Evolutionary conservation across 345 rosid genomes (phyloP).

Genomic region (Populus tremula): DNA sequence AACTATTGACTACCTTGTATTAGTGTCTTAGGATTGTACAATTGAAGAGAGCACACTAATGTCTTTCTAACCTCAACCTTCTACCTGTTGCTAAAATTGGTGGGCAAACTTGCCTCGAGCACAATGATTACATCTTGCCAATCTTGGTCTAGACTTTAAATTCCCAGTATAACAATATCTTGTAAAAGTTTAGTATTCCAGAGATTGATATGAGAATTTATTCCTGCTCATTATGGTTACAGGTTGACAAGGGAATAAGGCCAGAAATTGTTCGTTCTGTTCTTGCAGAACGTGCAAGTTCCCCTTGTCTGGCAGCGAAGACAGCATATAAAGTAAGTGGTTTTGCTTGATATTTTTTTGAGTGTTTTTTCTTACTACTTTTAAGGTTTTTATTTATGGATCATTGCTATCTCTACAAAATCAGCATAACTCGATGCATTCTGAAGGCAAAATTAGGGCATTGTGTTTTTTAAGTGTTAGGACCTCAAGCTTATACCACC

Average conservation of each 20-base stretch:
- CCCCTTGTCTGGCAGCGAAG: slow-evolving; percentile 82
- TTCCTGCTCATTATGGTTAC: slow-evolving; percentile 18
- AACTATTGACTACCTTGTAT: background rate
- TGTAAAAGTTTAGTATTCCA: too few species aligned
- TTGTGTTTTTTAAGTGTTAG: too few species aligned
- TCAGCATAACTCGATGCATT: too few species aligned
- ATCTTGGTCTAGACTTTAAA: background rate
- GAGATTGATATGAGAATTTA: background rate
- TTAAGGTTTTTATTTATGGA: background rate
- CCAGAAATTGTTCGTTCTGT: slow-evolving; percentile 87
- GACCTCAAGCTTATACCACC: too few species aligned
- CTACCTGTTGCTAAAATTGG: background rate
- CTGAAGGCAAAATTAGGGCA: too few species aligned
- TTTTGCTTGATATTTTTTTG: slow-evolving; percentile 1
- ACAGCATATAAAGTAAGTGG: slow-evolving; percentile 68
- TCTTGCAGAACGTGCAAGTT: slow-evolving; percentile 71
- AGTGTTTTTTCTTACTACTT: background rate
- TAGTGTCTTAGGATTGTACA: background rate
- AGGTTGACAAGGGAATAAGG: slow-evolving; percentile 84
- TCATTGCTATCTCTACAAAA: background rate
- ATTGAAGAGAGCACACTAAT: background rate
- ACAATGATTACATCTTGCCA: background rate
- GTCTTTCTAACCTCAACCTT: background rate
- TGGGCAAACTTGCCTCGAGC: background rate
- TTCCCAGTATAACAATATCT: background rate